A percentile compares a stretch with the other conserved stretches of the same genome.
Conservation (phyloP, 305 asterid genomes). For the Rubia occidens region DNA sequence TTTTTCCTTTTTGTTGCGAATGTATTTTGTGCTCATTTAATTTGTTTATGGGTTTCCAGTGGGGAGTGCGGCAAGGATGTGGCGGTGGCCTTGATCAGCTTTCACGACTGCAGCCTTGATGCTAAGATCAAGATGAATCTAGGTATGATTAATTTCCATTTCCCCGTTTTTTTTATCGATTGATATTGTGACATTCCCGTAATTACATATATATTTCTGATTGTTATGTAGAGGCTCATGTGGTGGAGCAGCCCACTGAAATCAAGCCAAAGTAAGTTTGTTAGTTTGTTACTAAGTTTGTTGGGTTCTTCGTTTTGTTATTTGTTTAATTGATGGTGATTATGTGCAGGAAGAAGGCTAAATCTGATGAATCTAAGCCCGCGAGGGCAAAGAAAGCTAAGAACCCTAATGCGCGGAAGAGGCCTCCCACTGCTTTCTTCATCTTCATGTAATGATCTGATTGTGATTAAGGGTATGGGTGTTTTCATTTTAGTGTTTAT, state of each 20-base stretch:
- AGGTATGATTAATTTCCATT: background rate
- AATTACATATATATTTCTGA: background rate
- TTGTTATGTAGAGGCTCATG: constrained; percentile 44
- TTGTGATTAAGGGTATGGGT: background rate
- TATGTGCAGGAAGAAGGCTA: constrained; percentile 6
- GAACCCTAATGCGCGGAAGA: constrained; percentile 27
- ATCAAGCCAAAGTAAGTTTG: constrained; percentile 41
- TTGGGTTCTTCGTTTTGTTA: background rate
- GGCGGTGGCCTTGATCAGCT: constrained; percentile 6
- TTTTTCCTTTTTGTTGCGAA: background rate
- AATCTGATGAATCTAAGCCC: constrained; percentile 9
- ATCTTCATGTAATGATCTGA: constrained; percentile 50
- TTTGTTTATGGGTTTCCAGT: constrained; percentile 23
- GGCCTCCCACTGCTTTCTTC: constrained; percentile 79
- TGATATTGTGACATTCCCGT: background rate
- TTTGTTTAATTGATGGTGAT: background rate
- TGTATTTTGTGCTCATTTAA: background rate
- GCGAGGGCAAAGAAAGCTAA: constrained; percentile 9
- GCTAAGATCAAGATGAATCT: constrained; percentile 10
- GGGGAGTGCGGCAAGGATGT: constrained; percentile 38
- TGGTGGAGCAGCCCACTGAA: constrained; percentile 44
- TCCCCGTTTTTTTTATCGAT: background rate
- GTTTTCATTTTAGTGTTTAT: background rate
- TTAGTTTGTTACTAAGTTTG: background rate
- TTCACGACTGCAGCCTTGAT: constrained; percentile 10